These are phyloP conservation scores for Chlamydomonas applanata DNA, from an alignment of 139 green algal species.

Conservation along the genomic window DNA sequence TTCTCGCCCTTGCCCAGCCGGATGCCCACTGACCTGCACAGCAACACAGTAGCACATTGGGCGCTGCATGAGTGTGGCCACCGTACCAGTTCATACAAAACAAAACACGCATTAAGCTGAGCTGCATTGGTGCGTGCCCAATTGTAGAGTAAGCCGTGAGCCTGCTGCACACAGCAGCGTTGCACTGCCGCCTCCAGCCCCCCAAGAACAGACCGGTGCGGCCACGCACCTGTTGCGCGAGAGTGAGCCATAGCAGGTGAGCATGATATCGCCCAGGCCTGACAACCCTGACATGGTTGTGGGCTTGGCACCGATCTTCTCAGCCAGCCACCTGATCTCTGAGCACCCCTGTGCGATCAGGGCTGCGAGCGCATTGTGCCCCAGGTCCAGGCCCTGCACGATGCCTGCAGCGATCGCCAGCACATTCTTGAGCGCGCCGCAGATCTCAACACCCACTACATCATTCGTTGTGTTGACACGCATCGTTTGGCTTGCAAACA, in stretches of 20 bases:
- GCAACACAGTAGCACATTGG: too few species aligned
- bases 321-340: conserved; percentile 86
- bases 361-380: conserved; percentile 94
- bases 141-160: background rate
- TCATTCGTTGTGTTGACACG: conserved; percentile 93
- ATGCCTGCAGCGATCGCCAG: conserved; percentile 97
- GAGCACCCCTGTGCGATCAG: conserved; percentile 73
- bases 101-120: background rate
- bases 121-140: background rate
- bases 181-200: too few species aligned
- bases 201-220: too few species aligned
- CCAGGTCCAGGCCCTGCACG: conserved; percentile 93
- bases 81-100: too few species aligned
- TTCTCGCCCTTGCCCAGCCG: conserved; percentile 85
- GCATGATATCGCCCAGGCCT: conserved; percentile 98
- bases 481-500: conserved; percentile 88
- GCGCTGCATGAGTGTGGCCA: too few species aligned
- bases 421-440: conserved; percentile 98
- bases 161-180: too few species aligned
- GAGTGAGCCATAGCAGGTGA: conserved; percentile 97
- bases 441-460: conserved; percentile 96
- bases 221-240: conserved; percentile 82
- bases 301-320: conserved; percentile 90
- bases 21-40: conserved; percentile 63
- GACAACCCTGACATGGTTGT: conserved; percentile 88